Conservation (phyloP, 1,284 basidiomycete genomes). For the Ganoderma leucocontextum region DNA sequence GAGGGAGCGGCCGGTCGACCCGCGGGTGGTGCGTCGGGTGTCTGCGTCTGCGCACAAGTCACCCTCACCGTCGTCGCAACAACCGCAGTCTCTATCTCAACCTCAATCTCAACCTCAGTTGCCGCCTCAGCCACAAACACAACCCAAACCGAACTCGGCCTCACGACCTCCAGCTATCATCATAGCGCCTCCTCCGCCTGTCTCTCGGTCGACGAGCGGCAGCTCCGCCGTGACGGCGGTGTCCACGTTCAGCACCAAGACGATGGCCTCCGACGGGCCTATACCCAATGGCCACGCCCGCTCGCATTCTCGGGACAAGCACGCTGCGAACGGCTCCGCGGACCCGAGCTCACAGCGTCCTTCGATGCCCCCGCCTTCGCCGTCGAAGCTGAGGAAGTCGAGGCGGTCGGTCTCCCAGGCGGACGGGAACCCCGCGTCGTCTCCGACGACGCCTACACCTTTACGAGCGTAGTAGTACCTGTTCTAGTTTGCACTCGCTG, state of each 20-base stretch:
- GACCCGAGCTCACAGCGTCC: constrained; percentile 23
- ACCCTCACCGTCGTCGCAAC: constrained; percentile 32
- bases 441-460: constrained; percentile 10
- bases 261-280: constrained; percentile 14
- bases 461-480: constrained; percentile 16
- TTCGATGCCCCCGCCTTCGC: constrained; percentile 27
- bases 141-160: not conserved
- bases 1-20: constrained; percentile 44
- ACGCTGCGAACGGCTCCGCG: constrained; percentile 17
- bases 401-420: constrained; percentile 28
- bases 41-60: constrained; percentile 43
- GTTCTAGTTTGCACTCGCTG: not conserved
- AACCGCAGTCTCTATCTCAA: not conserved
- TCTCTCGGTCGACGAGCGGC: constrained; percentile 26
- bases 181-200: constrained; percentile 18
- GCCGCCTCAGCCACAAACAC: not conserved
- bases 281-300: constrained; percentile 17
- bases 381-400: constrained; percentile 32
- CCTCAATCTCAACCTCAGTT: not conserved
- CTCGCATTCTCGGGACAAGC: constrained; percentile 4
- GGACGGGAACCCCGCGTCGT: constrained; percentile 20
- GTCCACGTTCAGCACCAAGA: constrained; percentile 13
- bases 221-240: constrained; percentile 19
- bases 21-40: constrained; percentile 65
- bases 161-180: not conserved